These are phyloP conservation scores for Persicaria maculosa DNA, from an alignment of 148 eudicot genomes.

Conservation along the genomic window DNA sequence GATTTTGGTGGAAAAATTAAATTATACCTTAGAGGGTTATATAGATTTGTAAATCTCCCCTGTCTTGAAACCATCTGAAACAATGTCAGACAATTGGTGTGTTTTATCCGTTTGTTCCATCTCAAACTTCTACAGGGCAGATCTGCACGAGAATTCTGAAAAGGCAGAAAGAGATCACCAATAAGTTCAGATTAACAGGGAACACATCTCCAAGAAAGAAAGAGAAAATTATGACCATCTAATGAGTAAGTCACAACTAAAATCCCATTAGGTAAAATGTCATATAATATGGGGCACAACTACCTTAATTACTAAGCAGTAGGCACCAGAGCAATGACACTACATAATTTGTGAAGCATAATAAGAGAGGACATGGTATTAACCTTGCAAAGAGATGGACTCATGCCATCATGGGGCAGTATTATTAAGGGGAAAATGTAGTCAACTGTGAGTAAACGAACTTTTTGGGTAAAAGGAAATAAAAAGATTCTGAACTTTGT, in stretches of 20 bases:
- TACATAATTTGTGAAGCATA: background rate
- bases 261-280: background rate
- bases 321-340: background rate
- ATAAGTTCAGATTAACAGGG: background rate
- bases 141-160: slow-evolving; percentile 43
- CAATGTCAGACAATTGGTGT: slow-evolving; percentile 24
- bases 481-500: background rate
- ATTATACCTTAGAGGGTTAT: slow-evolving; percentile 8
- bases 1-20: background rate
- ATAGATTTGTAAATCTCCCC: slow-evolving; percentile 20
- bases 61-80: slow-evolving; percentile 28
- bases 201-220: background rate
- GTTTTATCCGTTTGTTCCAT: slow-evolving; percentile 35
- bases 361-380: background rate
- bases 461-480: background rate
- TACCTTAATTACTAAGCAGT: background rate
- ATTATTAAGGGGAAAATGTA: background rate
- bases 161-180: background rate
- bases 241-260: background rate
- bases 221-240: background rate
- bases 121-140: slow-evolving; percentile 31
- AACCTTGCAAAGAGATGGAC: background rate
- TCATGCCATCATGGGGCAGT: background rate
- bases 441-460: background rate
- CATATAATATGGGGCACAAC: background rate